Conservation (phyloP, 345 rosid species). For the Brassica nigra region DNA sequence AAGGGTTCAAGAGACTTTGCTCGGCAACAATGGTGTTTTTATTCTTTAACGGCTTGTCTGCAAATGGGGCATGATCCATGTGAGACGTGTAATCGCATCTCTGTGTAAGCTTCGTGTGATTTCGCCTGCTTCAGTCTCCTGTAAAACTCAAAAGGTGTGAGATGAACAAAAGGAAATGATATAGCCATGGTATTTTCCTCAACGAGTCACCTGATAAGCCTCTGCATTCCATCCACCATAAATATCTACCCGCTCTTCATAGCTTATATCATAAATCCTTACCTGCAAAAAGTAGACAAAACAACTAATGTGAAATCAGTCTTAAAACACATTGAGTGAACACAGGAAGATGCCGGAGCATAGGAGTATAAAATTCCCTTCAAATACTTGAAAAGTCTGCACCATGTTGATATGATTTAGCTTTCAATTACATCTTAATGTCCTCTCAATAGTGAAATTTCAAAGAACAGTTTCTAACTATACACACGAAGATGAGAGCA, state of each 20-base stretch:
- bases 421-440: background rate
- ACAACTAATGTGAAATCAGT: background rate
- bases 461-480: background rate
- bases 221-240: conserved; percentile 46
- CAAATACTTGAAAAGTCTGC: background rate
- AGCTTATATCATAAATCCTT: conserved; percentile 46
- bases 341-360: background rate
- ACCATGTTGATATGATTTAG: conserved; percentile 2
- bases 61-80: conserved; percentile 83
- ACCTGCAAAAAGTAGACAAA: conserved; percentile 43
- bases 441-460: background rate
- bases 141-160: conserved; percentile 16
- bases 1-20: conserved; percentile 18
- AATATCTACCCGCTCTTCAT: conserved; percentile 47
- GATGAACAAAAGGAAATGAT: conserved; percentile 36
- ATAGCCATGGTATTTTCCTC: conserved; percentile 64
- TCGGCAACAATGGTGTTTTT: background rate
- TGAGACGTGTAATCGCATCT: conserved; percentile 68
- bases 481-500: background rate
- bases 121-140: conserved; percentile 67
- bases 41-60: conserved; percentile 54
- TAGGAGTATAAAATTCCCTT: background rate
- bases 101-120: conserved; percentile 72
- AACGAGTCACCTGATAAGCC: conserved; percentile 69
- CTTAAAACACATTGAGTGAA: background rate